phyloP scores from a whole-genome alignment of 768 basidiomycete genomes.

The Rickenella mellea region DNA sequence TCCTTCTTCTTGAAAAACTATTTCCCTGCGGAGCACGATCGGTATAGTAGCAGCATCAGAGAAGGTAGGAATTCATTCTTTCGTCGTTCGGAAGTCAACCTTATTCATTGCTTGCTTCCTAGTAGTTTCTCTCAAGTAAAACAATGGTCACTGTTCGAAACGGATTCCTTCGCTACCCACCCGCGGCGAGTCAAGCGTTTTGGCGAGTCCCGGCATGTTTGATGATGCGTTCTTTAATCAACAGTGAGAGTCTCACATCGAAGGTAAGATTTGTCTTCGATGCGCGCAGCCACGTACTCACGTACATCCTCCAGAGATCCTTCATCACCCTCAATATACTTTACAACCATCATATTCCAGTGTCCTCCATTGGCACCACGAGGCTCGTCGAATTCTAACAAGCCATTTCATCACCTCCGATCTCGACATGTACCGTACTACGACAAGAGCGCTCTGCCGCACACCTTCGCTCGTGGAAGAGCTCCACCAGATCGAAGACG shows the following conservation, averaged over 20 bases:
- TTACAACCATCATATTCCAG: conserved; percentile 98
- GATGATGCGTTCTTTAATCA: not conserved
- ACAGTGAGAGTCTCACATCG: conserved; percentile 70
- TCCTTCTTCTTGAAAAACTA: conserved; percentile 71
- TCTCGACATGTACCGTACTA: conserved; percentile 99
- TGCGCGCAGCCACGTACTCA: conserved; percentile 6
- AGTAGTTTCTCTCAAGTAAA: conserved; percentile 82
- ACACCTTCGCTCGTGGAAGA: conserved; percentile 98
- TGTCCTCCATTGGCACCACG: conserved; percentile 98
- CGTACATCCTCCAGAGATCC: conserved; percentile 54
- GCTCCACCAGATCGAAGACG: conserved; percentile 94
- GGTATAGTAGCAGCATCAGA: conserved; percentile 87
- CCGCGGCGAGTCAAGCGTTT: conserved; percentile 39
- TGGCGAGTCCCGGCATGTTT: not conserved
- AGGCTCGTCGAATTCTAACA: conserved; percentile 99
- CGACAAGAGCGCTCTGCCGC: conserved; percentile 85
- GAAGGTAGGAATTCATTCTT: conserved; percentile 33
- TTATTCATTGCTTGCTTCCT: conserved; percentile 4
- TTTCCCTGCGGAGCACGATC: conserved; percentile 86
- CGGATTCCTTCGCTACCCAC: conserved; percentile 47
- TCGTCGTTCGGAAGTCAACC: not conserved
- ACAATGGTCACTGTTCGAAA: conserved; percentile 85
- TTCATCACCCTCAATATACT: conserved; percentile 98
- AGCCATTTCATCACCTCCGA: conserved; percentile 96
- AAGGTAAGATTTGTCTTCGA: conserved; percentile 39